These are phyloP conservation scores for Mycotypha africana DNA, from an alignment of 371 early-diverging fungal genomes.

Conservation along the genomic window DNA sequence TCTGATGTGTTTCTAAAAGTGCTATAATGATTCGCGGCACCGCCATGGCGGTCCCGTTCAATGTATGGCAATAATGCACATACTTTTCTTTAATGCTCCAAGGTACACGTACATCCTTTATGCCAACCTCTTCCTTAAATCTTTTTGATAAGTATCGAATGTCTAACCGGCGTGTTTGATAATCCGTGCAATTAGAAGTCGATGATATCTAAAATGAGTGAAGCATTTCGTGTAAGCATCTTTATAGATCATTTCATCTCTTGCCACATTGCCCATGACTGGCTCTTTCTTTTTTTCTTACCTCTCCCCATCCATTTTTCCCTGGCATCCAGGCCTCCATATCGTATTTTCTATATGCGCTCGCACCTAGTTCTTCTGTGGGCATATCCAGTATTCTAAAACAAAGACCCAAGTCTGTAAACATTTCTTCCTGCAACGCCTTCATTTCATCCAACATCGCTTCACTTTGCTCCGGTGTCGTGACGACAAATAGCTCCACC, in stretches of 20 bases:
- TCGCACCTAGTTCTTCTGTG: conserved; percentile 88
- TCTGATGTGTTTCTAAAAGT: conserved; percentile 80
- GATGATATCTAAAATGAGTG: conserved; percentile 65
- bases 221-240: neutral
- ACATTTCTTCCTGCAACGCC: conserved; percentile 70
- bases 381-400: conserved; percentile 92
- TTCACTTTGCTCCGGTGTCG: conserved; percentile 65
- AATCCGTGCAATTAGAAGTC: conserved; percentile 86
- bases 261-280: neutral
- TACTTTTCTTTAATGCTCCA: conserved; percentile 27
- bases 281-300: conserved; percentile 13
- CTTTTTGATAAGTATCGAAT: conserved; percentile 51
- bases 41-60: conserved; percentile 94
- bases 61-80: conserved; percentile 77
- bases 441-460: conserved; percentile 66
- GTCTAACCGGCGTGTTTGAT: conserved; percentile 72
- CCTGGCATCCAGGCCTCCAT: conserved; percentile 97
- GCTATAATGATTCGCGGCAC: conserved; percentile 87
- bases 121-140: conserved; percentile 22
- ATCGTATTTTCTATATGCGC: conserved; percentile 88
- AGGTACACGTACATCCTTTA: conserved; percentile 16
- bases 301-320: conserved; percentile 85
- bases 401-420: conserved; percentile 73
- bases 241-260: neutral
- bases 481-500: conserved; percentile 84